Conservation (phyloP, 106 monocot genomes). For the Acanthochlamys bracteata region DNA sequence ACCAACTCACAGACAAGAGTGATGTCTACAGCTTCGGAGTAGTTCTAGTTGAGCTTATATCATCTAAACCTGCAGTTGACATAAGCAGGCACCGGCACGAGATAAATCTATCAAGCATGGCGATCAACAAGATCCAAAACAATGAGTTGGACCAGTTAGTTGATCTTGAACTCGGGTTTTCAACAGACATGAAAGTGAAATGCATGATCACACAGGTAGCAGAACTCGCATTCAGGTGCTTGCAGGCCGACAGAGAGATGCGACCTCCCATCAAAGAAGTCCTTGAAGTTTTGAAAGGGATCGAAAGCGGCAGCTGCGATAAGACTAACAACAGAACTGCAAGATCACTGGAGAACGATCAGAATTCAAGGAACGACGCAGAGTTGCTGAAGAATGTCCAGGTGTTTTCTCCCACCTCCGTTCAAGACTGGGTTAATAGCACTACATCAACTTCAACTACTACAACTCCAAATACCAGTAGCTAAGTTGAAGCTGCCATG, state of each 20-base stretch:
- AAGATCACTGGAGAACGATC: neutral
- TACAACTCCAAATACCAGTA: neutral
- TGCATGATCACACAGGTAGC: slow-evolving; percentile 36
- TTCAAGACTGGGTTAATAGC: neutral
- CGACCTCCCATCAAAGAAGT: slow-evolving; percentile 46
- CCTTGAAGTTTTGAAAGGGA: slow-evolving; percentile 22
- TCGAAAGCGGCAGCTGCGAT: slow-evolving; percentile 9
- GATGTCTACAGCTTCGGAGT: slow-evolving; percentile 70
- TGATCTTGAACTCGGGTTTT: slow-evolving; percentile 26
- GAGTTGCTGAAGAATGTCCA: neutral
- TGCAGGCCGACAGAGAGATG: slow-evolving; percentile 34
- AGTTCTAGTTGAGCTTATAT: slow-evolving; percentile 44
- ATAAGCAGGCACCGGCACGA: slow-evolving; percentile 28
- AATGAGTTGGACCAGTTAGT: slow-evolving; percentile 33
- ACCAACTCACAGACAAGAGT: slow-evolving; percentile 48
- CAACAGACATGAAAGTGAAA: slow-evolving; percentile 13
- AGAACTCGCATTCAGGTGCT: slow-evolving; percentile 46
- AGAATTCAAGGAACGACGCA: neutral
- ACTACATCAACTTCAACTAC: neutral
- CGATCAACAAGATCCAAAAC: slow-evolving; percentile 39
- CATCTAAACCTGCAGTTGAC: slow-evolving; percentile 53
- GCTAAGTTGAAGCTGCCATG: neutral
- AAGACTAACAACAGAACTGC: neutral
- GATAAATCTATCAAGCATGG: slow-evolving; percentile 37
- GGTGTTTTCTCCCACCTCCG: slow-evolving; percentile 17